A percentile compares a stretch with the other conserved stretches of the same genome.
phyloP scores from a whole-genome alignment of 345 rosid genomes.

The Citrus maxima region DNA sequence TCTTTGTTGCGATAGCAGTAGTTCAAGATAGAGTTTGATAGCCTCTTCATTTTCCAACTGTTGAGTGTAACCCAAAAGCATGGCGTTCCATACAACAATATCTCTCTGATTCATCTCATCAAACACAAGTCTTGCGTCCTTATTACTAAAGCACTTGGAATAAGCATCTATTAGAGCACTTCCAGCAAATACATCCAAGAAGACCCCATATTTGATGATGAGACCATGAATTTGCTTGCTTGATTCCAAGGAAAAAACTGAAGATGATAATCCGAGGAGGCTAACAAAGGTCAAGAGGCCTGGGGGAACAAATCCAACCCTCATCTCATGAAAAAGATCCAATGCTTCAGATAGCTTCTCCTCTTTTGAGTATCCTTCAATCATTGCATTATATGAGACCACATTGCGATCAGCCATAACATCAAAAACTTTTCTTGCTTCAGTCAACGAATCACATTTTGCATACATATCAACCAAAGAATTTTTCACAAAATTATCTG shows the following conservation, averaged over 20 bases:
- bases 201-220: constrained; percentile 50
- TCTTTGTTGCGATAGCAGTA: constrained; percentile 44
- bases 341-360: constrained; percentile 52
- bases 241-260: constrained; percentile 41
- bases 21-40: constrained; percentile 44
- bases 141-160: constrained; percentile 50
- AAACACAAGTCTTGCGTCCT: constrained; percentile 61
- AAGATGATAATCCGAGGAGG: constrained; percentile 61
- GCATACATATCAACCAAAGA: constrained; percentile 76
- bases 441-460: constrained; percentile 48
- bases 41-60: constrained; percentile 63
- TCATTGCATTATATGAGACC: constrained; percentile 65
- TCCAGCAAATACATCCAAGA: constrained; percentile 43
- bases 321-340: constrained; percentile 56
- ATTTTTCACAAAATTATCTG: constrained; percentile 53
- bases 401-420: constrained; percentile 35
- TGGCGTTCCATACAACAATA: constrained; percentile 76
- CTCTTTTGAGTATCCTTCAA: constrained; percentile 71
- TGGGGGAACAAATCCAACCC: constrained; percentile 43
- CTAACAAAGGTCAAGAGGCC: constrained; percentile 71
- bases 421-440: constrained; percentile 61
- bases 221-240: constrained; percentile 71
- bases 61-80: constrained; percentile 64
- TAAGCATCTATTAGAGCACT: constrained; percentile 69
- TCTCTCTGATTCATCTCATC: constrained; percentile 62